phyloP scores from a whole-genome alignment of 768 basidiomycete species.

The Collybia sp. region DNA sequence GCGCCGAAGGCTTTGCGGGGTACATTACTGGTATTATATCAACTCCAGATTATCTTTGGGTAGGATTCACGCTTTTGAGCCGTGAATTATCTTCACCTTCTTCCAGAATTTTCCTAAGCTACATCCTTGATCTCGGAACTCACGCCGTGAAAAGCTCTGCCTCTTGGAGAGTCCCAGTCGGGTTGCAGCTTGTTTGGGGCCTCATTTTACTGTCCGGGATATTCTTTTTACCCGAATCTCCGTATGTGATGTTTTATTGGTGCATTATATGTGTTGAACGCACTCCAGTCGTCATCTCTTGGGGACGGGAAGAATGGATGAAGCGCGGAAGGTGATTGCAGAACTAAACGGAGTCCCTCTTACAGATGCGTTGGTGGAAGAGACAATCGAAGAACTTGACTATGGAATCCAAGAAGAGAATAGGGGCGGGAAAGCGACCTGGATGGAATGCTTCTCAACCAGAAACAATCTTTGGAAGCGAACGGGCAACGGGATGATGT shows the following conservation, averaged over 20 bases:
- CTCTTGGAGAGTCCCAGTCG: conserved; percentile 74
- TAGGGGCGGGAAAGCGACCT: conserved; percentile 75
- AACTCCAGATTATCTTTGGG: conserved; percentile 75
- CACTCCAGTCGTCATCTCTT: conserved; percentile 62
- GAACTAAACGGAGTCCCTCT: conserved; percentile 56
- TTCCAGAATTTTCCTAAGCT: conserved; percentile 65
- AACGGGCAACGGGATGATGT: conserved; percentile 77
- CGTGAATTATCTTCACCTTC: not conserved
- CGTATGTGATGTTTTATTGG: conserved; percentile 35
- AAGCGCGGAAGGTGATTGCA: conserved; percentile 62
- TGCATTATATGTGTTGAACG: not conserved
- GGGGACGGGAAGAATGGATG: conserved; percentile 43
- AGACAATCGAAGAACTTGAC: conserved; percentile 59
- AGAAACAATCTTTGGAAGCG: conserved; percentile 68
- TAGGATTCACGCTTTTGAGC: conserved; percentile 18
- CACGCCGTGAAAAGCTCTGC: conserved; percentile 51
- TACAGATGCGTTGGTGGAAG: conserved; percentile 54
- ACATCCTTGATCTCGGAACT: conserved; percentile 65
- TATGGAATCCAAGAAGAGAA: conserved; percentile 69
- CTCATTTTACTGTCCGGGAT: conserved; percentile 64
- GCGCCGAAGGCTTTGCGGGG: conserved; percentile 74
- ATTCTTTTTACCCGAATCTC: conserved; percentile 76
- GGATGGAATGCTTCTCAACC: conserved; percentile 73
- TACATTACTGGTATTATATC: conserved; percentile 68
- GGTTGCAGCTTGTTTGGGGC: conserved; percentile 70